Conservation (phyloP, 495 filamentous ascomycete genomes). For the Annulohypoxylon nitens region DNA sequence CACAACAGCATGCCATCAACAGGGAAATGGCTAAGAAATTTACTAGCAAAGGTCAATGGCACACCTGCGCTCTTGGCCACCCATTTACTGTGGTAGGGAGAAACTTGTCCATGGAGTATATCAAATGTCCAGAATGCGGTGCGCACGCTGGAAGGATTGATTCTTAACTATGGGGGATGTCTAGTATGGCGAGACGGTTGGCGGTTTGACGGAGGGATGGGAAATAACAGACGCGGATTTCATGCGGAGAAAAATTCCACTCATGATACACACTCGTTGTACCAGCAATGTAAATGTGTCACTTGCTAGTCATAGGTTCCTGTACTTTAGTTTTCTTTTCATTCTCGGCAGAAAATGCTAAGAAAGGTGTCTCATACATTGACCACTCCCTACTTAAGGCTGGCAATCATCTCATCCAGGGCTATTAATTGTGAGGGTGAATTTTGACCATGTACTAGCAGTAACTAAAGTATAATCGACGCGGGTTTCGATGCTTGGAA, state of each 20-base stretch:
- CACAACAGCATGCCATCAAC: slow-evolving; percentile 1
- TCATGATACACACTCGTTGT: neutral
- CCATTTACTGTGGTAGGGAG: slow-evolving; percentile 8
- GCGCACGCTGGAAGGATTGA: neutral
- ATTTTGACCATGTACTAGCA: neutral
- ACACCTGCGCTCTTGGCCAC: slow-evolving; percentile 15
- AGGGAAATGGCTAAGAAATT: neutral
- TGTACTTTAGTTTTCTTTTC: neutral
- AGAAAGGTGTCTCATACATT: neutral
- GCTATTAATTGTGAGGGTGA: neutral
- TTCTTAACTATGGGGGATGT: neutral
- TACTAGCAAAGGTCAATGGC: slow-evolving; percentile 9
- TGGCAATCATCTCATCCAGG: neutral
- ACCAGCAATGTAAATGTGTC: neutral
- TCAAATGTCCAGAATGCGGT: slow-evolving; percentile 21
- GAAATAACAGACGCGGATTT: neutral
- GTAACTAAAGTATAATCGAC: neutral
- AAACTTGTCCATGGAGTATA: neutral
- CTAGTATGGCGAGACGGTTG: too few species aligned
- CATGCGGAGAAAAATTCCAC: neutral
- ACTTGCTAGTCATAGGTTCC: neutral
- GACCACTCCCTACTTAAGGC: neutral
- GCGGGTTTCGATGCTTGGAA: too few species aligned
- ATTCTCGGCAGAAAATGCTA: neutral
- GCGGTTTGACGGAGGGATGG: neutral